These are phyloP conservation scores for Pascua sp. DNA, from an alignment of 1,284 basidiomycete species.

Conservation along the genomic window DNA sequence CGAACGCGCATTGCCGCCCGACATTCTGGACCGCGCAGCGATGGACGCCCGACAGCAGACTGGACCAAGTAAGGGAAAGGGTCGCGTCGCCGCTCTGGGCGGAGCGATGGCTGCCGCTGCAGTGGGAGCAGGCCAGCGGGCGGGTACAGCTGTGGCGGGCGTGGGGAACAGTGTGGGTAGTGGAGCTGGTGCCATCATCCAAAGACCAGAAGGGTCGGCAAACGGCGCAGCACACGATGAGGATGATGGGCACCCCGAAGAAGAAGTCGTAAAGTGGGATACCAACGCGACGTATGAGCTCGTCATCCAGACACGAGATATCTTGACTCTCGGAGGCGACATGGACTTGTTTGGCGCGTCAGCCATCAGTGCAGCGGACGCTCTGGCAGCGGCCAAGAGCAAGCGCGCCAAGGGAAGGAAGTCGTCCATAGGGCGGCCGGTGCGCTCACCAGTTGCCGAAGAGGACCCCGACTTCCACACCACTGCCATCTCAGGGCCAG, in stretches of 20 bases:
- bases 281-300: conserved; percentile 33
- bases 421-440: neutral
- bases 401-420: conserved; percentile 8
- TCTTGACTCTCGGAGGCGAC: conserved; percentile 33
- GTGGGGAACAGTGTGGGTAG: too few relatives aligned
- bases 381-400: conserved; percentile 14
- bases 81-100: conserved; percentile 20
- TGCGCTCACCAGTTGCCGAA: neutral
- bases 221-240: too few relatives aligned
- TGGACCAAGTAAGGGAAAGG: conserved; percentile 18
- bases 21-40: conserved; percentile 35
- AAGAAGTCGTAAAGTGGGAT: conserved; percentile 31
- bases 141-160: too few relatives aligned
- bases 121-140: neutral
- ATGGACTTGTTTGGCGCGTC: conserved; percentile 29
- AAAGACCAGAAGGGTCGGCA: too few relatives aligned
- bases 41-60: conserved; percentile 17
- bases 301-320: conserved; percentile 39
- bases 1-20: conserved; percentile 25
- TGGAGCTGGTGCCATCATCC: too few relatives aligned
- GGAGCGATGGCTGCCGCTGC: conserved; percentile 24
- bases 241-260: neutral
- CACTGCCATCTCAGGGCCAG: conserved; percentile 4
- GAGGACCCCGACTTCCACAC: neutral
- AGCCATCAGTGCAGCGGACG: conserved; percentile 5